These are phyloP conservation scores for Artemisia argyi DNA, from an alignment of 129 eudicot genomes.

Conservation along the genomic window DNA sequence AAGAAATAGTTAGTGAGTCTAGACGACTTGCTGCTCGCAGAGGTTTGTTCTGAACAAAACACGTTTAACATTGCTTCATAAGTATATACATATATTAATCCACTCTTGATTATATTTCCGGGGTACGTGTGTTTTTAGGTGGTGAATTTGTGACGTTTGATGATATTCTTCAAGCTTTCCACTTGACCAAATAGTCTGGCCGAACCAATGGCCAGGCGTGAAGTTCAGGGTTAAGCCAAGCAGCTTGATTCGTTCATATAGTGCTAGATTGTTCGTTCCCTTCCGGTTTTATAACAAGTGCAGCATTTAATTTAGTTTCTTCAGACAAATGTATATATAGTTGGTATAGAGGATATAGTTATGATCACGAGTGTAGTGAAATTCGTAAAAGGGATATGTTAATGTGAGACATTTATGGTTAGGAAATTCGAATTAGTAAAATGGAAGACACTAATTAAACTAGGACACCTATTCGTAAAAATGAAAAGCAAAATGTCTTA, in stretches of 20 bases:
- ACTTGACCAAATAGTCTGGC: too few relatives aligned
- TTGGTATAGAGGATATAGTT: not conserved
- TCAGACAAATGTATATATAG: too few relatives aligned
- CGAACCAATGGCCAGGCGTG: conserved; percentile 20
- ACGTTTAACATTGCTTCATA: not conserved
- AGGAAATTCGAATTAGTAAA: too few relatives aligned
- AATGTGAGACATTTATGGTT: too few relatives aligned
- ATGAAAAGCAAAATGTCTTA: too few relatives aligned
- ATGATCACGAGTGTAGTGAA: not conserved
- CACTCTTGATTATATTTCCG: not conserved
- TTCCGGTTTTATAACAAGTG: not conserved
- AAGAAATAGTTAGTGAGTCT: too few relatives aligned
- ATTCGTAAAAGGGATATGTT: not conserved
- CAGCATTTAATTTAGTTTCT: not conserved
- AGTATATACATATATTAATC: not conserved
- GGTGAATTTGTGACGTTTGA: not conserved
- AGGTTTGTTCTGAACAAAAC: not conserved
- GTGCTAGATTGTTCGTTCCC: not conserved
- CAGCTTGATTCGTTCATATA: not conserved
- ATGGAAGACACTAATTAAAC: too few relatives aligned
- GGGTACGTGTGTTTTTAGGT: not conserved
- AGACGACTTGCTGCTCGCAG: too few relatives aligned
- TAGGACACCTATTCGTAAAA: too few relatives aligned
- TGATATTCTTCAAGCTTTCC: not conserved
- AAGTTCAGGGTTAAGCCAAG: conserved; percentile 20